Percentiles rank a stretch among this genome's conserved stretches.
These are phyloP conservation scores for Cyclocybe aegerita DNA, from an alignment of 768 basidiomycete species.

Conservation along the genomic window DNA sequence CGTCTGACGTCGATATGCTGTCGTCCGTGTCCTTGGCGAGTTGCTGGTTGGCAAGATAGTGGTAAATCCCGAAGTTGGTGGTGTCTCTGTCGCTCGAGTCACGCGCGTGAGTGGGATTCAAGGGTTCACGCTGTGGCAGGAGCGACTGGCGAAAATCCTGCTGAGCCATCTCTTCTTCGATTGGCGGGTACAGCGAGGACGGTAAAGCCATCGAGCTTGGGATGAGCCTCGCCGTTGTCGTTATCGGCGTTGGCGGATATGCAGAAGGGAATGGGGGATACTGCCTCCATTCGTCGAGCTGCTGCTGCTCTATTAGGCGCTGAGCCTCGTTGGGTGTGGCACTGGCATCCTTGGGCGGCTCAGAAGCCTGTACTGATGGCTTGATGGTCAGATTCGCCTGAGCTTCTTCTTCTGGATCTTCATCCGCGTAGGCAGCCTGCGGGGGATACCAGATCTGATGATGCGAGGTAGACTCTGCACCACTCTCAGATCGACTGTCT, in stretches of 20 bases:
- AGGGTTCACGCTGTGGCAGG: slow-evolving; percentile 60
- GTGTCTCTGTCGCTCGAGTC: slow-evolving; percentile 58
- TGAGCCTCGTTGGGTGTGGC: not conserved
- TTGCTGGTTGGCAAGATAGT: slow-evolving; percentile 8
- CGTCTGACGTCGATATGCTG: slow-evolving; percentile 23
- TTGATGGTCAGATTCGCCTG: slow-evolving; percentile 10
- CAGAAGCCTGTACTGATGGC: slow-evolving; percentile 11
- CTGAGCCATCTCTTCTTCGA: slow-evolving; percentile 37
- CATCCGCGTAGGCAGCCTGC: slow-evolving; percentile 38
- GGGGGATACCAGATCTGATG: slow-evolving; percentile 67
- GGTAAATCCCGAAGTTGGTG: slow-evolving; percentile 36
- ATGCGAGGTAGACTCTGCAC: not conserved
- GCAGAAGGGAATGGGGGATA: slow-evolving; percentile 79
- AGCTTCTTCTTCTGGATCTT: slow-evolving; percentile 26
- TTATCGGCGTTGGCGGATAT: slow-evolving; percentile 70
- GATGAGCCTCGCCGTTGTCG: slow-evolving; percentile 27
- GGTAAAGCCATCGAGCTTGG: slow-evolving; percentile 24
- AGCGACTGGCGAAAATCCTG: slow-evolving; percentile 75
- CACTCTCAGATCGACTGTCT: not conserved
- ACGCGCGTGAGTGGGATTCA: slow-evolving; percentile 56
- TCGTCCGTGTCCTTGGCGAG: slow-evolving; percentile 27
- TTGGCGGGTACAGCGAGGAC: slow-evolving; percentile 27
- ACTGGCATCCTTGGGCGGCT: not conserved
- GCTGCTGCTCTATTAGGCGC: slow-evolving; percentile 22
- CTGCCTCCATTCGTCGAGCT: slow-evolving; percentile 65